Evolutionary conservation across 176 grass and related monocot genomes (phyloP), one percentile per base, ranked within the genome.

Genomic region (Pontederia paniculata): DNA sequence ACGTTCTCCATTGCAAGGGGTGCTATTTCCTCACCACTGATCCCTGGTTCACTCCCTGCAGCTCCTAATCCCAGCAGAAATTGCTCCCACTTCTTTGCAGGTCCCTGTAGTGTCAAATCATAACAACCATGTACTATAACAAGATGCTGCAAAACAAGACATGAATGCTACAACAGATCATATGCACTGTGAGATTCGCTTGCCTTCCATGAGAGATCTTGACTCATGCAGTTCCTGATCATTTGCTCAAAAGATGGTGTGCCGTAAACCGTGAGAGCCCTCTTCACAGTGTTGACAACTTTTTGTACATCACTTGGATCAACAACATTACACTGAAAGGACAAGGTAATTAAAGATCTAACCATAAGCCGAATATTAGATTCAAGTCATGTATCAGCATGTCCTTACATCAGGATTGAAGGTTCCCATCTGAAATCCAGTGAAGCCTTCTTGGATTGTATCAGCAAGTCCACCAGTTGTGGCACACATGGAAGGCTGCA

Each of bases 401-500:
- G 17, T 70, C 2, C 70, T 15, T 70, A 97, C 91, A 17, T 97
- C 54, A 21, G 77, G 86, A 18, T 61, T 90, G 68, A 97, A 74
- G 5, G 66, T 64, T 28, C 91, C 91, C 91, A 90, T 84, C 51
- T 97, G 91, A 69, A 90, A 97, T 0, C 91, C 91, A 11, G 86
- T 97, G 66, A 81, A 84, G 47, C 91, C 91, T 74, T 97, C 91
- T 43, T 75, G 67, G 42, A 97, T 50, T 0, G 91, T 97, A 80
- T 97, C 87, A 19, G 84, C 86, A 68, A 97, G 85, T 31, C 91
- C 91, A 0, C 91, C 91, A 4, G 91, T 97, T 1, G 86, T 86
- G 28, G 86, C 59, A 41, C 85, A 89, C 0, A 68, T 71, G 8
- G 79, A 54, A 7, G 83, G 80, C 91, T 97, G 77, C 61, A 63